Base-by-base conservation (phyloP, 148 eudicot genomes). In the Polygonum maritimum region DNA sequence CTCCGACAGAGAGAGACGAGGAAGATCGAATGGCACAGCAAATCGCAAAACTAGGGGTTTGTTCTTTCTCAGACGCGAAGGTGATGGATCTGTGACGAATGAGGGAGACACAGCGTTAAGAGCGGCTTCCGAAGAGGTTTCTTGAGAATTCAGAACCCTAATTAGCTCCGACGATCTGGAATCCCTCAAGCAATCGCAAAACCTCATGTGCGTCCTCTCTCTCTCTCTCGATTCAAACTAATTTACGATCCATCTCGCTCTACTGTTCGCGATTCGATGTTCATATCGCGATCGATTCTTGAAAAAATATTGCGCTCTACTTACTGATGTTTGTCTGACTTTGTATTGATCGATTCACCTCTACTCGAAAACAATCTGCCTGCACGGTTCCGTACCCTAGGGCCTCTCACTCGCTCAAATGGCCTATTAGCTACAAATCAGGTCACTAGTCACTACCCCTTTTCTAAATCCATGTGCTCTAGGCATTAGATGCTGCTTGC, bases 131-230 rank as follows among this genome's bases (percentile, higher is more conserved):
- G 80, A 75, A 71, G 85, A 81, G 81, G 72, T 89, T 40, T 85
- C 90, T 19, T 69, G 58, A 6, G 86, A 89, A 58, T 84, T 89
- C 74, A 82, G 81, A 80, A 82, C 86, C 73, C 86, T 85, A 76
- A 81, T 85, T 19, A 71, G 81, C 73, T 78, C 85, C 9, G 78
- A 84, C n/a, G 84, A 85, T 52, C 73, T 87, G 79, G 85, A 85
- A 44, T 80, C 90, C 52, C 73, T 89, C 76, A 87, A 85, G 69
- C 87, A 87, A 72, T 71, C 81, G 70, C 90, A 89, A 77, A 79
- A 81, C 77, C 87, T 89, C 83, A 89, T 89, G 92, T 88, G 79
- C 48, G 38, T 76, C 51, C n/a, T n/a, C n/a, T 39, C 54, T 26
- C 45, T 44, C 52, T 14, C 33, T 45, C 52, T 71, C 52, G 40